Evolutionary conservation across 768 basidiomycete species (phyloP), one percentile per base, ranked within the genome.

Genomic region (Inosperma sp.): DNA sequence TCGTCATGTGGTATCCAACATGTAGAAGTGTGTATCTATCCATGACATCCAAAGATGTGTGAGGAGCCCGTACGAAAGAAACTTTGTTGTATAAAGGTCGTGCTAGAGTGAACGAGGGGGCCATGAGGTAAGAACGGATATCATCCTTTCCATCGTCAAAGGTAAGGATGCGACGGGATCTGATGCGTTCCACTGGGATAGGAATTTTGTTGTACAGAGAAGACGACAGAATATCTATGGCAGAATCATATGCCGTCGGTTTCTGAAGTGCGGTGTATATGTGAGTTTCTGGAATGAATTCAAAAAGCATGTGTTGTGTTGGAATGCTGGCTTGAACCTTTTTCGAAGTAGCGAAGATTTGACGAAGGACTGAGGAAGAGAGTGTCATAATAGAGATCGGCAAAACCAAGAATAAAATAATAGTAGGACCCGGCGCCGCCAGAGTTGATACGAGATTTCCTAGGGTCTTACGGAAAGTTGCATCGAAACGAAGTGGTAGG

Each of bases 151-250:
- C 45, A 1, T 51, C 46, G 12, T 55, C 52, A 13, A 30, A 40
- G 8, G 22, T 45, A n/a, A 13, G 52, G 48, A 83, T 70, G 49
- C 56, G 70, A 17, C 81, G 77, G 8, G 84, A 78, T 72, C 83
- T 78, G 8, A 72, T 63, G 2, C 87, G 82, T 27, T 82, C 76
- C 23, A 86, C 79, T 0, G 79, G 73, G 14, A 77, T 71, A 13
- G 78, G 72, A 8, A 88, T 78, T 22, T 88, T 80, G 62, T 88
- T 80, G 67, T 93, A 93, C 13, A 91, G 68, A 0, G 83, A 81
- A 33, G 72, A 71, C 30, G 81, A 83, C 12, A 88, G 71, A 3
- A 63, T 57, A 26, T 82, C 77, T 10, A 81, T 61, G 23, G 75
- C 70, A 3, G 71, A 66, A 46, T 73, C 68, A 33, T 66, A 68